phyloP scores from a whole-genome alignment of 2,329 filamentous ascomycete genomes.

The Blastomyces parvus region DNA sequence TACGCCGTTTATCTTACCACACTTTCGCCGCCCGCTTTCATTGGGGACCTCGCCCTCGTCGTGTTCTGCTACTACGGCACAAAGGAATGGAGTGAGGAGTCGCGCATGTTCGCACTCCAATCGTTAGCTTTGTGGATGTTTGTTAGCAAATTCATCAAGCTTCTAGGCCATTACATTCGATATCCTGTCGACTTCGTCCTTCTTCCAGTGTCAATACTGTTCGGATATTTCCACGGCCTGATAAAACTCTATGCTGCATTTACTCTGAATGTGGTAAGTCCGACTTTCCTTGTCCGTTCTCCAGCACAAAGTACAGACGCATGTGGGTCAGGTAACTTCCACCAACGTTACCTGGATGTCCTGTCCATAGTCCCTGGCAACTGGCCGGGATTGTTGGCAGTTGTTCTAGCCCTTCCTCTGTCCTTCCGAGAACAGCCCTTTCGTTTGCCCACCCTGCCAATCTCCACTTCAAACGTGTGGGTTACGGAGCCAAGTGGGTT shows the following conservation, averaged over 20 bases:
- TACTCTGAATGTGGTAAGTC: conserved; percentile 71
- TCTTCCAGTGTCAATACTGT: conserved; percentile 75
- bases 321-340: conserved; percentile 4
- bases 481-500: neutral
- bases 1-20: conserved; percentile 91
- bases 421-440: conserved; percentile 10
- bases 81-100: conserved; percentile 47
- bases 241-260: conserved; percentile 84
- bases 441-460: conserved; percentile 10
- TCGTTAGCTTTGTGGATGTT: conserved; percentile 66
- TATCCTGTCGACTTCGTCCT: conserved; percentile 73
- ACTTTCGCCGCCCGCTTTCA: conserved; percentile 75
- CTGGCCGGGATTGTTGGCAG: neutral
- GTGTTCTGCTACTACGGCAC: conserved; percentile 61
- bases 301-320: conserved; percentile 7
- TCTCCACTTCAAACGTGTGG: conserved; percentile 4
- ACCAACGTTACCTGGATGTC: conserved; percentile 19
- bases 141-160: conserved; percentile 84
- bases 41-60: conserved; percentile 65
- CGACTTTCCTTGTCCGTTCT: conserved; percentile 11
- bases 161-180: conserved; percentile 74
- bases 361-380: conserved; percentile 8
- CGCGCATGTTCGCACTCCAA: conserved; percentile 49
- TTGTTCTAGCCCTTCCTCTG: conserved; percentile 12
- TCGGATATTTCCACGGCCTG: conserved; percentile 85